These are phyloP conservation scores for Aquilaria sinensis DNA, from an alignment of 345 rosid species.

Conservation along the genomic window DNA sequence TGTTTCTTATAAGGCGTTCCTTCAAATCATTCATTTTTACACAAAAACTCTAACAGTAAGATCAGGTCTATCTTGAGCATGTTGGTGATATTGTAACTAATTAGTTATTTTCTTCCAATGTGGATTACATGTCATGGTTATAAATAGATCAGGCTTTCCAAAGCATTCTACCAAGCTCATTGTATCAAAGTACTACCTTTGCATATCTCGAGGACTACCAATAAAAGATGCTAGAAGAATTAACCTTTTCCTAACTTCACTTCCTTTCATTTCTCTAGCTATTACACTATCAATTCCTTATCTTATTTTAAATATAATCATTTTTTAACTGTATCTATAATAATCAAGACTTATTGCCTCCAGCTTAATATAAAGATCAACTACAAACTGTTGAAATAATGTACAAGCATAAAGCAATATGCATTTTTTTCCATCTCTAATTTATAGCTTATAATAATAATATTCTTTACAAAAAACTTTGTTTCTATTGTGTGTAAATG, in stretches of 20 bases:
- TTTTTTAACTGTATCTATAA: not conserved
- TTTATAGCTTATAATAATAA: not conserved
- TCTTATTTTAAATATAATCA: not conserved
- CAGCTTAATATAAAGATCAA: not conserved
- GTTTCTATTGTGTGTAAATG: no score
- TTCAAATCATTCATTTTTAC: not conserved
- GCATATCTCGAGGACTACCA: constrained; percentile 2
- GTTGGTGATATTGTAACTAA: not conserved
- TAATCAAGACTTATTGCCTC: not conserved
- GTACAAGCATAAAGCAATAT: not conserved
- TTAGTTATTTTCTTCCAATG: not conserved
- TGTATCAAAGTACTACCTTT: not conserved
- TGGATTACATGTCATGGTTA: not conserved
- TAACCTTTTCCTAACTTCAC: not conserved
- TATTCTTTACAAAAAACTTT: not conserved
- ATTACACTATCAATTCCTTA: not conserved
- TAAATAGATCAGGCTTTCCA: not conserved
- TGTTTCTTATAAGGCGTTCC: not conserved
- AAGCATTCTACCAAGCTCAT: not conserved
- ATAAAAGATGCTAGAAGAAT: not conserved
- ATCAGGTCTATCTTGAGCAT: not conserved
- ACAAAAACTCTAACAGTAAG: not conserved
- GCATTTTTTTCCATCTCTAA: not conserved
- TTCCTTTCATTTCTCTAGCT: not conserved
- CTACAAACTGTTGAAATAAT: not conserved